Percentiles rank a stretch among this genome's conserved stretches.
phyloP scores from a whole-genome alignment of 2,329 filamentous ascomycete genomes.

The Penicillium oxalicum region DNA sequence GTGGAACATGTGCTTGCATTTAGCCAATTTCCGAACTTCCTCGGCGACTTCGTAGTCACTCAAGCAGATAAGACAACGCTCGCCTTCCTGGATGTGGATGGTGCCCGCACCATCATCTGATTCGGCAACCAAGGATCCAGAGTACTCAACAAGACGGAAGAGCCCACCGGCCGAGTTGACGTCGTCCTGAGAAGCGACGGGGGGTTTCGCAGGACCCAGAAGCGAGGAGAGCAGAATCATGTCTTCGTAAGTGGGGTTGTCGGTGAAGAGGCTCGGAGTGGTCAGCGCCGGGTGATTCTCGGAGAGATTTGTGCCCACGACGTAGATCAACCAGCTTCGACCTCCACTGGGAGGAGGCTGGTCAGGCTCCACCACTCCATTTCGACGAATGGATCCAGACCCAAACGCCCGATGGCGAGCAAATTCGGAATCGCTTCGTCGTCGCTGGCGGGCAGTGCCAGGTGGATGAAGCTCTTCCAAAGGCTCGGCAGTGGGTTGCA shows the following conservation, averaged over 20 bases:
- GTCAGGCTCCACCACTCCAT: constrained; percentile 59
- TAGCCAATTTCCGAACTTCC: constrained; percentile 54
- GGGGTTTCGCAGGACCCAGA: constrained; percentile 62
- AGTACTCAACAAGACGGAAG: constrained; percentile 47
- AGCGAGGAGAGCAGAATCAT: constrained; percentile 64
- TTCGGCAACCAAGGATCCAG: constrained; percentile 43
- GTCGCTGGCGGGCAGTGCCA: constrained; percentile 46
- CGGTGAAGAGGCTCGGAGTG: constrained; percentile 63
- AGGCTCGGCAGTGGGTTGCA: constrained; percentile 34
- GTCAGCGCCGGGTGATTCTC: constrained; percentile 66
- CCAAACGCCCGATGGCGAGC: constrained; percentile 52
- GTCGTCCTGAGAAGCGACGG: constrained; percentile 60
- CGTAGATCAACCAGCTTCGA: constrained; percentile 66
- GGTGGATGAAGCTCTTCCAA: constrained; percentile 39
- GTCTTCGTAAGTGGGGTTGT: constrained; percentile 64
- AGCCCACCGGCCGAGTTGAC: constrained; percentile 57
- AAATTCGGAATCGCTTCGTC: constrained; percentile 56
- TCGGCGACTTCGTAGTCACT: constrained; percentile 60
- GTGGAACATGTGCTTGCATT: constrained; percentile 63
- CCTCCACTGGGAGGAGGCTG: constrained; percentile 45
- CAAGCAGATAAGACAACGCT: constrained; percentile 62
- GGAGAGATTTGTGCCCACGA: constrained; percentile 63
- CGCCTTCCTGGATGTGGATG: constrained; percentile 39
- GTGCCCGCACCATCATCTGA: constrained; percentile 35
- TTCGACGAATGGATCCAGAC: constrained; percentile 56